Conservation (phyloP, 2,329 filamentous ascomycete species). For the Rhexocercosporidium sp. region DNA sequence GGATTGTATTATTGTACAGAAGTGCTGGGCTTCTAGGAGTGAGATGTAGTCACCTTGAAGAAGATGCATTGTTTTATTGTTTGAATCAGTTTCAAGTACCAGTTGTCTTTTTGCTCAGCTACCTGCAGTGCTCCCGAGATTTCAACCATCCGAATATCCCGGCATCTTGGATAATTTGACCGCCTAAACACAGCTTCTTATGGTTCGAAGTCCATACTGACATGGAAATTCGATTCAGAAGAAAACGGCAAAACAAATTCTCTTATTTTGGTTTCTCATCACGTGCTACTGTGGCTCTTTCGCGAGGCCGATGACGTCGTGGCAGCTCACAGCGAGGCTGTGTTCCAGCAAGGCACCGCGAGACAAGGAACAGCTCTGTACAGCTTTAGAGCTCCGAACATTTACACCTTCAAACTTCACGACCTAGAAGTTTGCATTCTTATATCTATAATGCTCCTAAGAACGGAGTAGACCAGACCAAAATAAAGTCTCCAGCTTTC, state of each 20-base stretch:
- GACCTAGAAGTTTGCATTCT: neutral
- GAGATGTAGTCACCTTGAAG: neutral
- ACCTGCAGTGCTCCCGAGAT: neutral
- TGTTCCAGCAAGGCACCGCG: neutral
- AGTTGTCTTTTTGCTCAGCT: neutral
- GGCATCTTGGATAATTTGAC: too few species aligned
- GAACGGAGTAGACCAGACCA: neutral
- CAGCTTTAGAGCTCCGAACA: neutral
- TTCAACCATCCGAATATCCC: neutral
- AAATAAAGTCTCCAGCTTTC: neutral
- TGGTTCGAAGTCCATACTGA: too few species aligned
- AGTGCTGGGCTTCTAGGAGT: slow-evolving; percentile 14
- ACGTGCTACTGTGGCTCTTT: neutral
- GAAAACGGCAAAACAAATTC: too few species aligned
- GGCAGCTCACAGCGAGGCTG: neutral
- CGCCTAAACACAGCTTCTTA: too few species aligned
- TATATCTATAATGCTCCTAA: neutral
- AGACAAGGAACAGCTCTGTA: neutral
- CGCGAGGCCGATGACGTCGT: neutral
- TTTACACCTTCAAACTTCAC: neutral
- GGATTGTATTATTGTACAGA: slow-evolving; percentile 38
- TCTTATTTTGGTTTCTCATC: neutral
- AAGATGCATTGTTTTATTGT: neutral
- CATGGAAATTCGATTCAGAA: too few species aligned
- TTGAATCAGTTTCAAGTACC: neutral